Conservation (phyloP, 192 early-diverging fungal genomes). For the Cetraspora pellucida region DNA sequence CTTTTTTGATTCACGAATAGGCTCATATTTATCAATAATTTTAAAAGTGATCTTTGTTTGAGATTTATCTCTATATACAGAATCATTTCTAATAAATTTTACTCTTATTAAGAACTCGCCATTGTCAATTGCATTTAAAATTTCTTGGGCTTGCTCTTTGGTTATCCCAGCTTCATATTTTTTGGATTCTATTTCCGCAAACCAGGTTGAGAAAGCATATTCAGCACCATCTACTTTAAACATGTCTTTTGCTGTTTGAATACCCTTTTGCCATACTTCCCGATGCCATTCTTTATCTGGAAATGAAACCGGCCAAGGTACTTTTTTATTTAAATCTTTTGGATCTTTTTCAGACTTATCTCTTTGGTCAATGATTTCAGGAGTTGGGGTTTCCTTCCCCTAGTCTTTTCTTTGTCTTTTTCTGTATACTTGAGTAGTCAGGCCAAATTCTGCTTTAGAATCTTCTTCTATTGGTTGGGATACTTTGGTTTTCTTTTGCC, state of each 20-base stretch:
- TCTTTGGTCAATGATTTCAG: too few relatives aligned
- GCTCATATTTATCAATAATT: neutral
- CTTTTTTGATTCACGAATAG: slow-evolving; percentile 2
- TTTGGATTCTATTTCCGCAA: slow-evolving; percentile 1
- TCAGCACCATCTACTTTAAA: slow-evolving; percentile 24
- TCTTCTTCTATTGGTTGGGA: too few relatives aligned
- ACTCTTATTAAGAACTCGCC: slow-evolving; percentile 1
- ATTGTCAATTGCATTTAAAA: slow-evolving; percentile 29
- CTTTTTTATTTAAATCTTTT: slow-evolving; percentile 24
- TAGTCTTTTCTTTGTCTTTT: too few relatives aligned
- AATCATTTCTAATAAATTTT: slow-evolving; percentile 10
- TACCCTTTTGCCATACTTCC: slow-evolving; percentile 23
- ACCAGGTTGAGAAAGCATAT: slow-evolving; percentile 20
- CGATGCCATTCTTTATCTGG: slow-evolving; percentile 16
- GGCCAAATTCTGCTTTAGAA: too few relatives aligned
- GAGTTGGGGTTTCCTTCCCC: too few relatives aligned
- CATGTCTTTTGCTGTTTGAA: slow-evolving; percentile 25
- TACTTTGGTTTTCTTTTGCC: neutral
- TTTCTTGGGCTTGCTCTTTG: neutral
- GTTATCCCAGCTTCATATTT: slow-evolving; percentile 15
- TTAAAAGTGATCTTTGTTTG: too few relatives aligned
- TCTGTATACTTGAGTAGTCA: too few relatives aligned
- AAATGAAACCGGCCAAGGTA: slow-evolving; percentile 19
- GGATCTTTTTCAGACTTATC: too few relatives aligned
- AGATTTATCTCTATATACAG: too few relatives aligned